A percentile compares a stretch with the other conserved stretches of the same genome.
phyloP scores from a whole-genome alignment of 2,329 filamentous ascomycete genomes.

The Rhinocladiella similis region DNA sequence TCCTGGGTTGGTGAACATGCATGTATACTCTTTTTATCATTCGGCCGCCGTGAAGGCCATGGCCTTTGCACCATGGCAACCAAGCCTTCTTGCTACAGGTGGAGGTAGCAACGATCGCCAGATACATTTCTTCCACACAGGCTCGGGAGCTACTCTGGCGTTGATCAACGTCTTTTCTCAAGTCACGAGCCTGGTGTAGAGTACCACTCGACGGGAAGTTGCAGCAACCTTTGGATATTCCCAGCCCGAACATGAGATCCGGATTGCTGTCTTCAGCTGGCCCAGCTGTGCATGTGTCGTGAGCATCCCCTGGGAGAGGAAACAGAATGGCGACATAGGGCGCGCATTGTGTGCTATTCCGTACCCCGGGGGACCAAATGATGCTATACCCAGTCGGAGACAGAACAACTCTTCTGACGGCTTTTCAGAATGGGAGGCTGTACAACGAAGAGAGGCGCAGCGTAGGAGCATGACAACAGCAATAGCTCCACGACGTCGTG shows the following conservation, averaged over 20 bases:
- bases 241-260: conserved; percentile 82
- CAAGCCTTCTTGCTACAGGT: conserved; percentile 82
- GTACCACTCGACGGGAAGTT: conserved; percentile 79
- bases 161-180: conserved; percentile 92
- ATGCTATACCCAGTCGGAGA: conserved; percentile 26
- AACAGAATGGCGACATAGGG: conserved; percentile 38
- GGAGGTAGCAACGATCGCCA: conserved; percentile 92
- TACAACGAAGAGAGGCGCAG: conserved; percentile 15
- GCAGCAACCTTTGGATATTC: conserved; percentile 92
- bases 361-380: conserved; percentile 67
- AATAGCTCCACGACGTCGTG: conserved; percentile 1
- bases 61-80: conserved; percentile 93
- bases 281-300: conserved; percentile 84
- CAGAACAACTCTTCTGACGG: conserved; percentile 11
- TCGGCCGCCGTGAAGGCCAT: conserved; percentile 93
- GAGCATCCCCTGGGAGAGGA: conserved; percentile 71
- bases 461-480: neutral
- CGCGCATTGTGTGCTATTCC: conserved; percentile 80
- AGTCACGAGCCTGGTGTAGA: conserved; percentile 92
- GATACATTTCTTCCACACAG: conserved; percentile 92
- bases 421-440: conserved; percentile 25
- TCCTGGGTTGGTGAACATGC: conserved; percentile 37
- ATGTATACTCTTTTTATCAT: conserved; percentile 74
- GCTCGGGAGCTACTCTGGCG: conserved; percentile 78
- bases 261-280: conserved; percentile 93